A percentile compares a stretch with the other conserved stretches of the same genome.
These are phyloP conservation scores for Monosporascus sp. DNA, from an alignment of 2,329 filamentous ascomycete genomes.

Conservation along the genomic window DNA sequence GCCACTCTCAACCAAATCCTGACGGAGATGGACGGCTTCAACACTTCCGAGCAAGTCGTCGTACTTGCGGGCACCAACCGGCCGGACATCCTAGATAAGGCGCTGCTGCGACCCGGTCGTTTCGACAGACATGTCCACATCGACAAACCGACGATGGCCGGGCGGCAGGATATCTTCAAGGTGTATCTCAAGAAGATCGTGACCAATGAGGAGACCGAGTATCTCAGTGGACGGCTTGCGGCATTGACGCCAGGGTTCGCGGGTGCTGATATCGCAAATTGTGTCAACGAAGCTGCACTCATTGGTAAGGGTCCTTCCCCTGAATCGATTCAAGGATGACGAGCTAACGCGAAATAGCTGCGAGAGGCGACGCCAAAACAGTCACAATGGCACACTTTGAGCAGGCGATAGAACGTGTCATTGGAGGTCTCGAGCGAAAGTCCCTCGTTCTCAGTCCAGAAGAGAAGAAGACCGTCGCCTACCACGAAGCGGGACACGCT, in stretches of 20 bases:
- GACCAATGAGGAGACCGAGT: constrained; percentile 82
- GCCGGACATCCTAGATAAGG: constrained; percentile 90
- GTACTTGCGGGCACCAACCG: constrained; percentile 96
- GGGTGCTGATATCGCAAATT: constrained; percentile 97
- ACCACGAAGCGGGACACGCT: constrained; percentile 96
- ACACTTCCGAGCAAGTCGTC: constrained; percentile 92
- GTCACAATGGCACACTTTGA: constrained; percentile 92
- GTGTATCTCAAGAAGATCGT: constrained; percentile 95
- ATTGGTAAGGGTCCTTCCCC: constrained; percentile 63
- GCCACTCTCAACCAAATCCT: constrained; percentile 96
- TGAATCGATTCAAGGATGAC: not conserved
- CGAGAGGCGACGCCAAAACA: constrained; percentile 70
- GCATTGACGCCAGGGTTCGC: constrained; percentile 95
- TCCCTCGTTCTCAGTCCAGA: constrained; percentile 87
- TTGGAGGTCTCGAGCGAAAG: constrained; percentile 96
- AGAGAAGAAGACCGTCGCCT: constrained; percentile 94
- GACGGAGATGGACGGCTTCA: constrained; percentile 99
- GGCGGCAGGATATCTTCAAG: constrained; percentile 89
- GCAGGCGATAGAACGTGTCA: constrained; percentile 93
- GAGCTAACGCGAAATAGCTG: constrained; percentile 57
- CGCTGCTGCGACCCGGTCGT: constrained; percentile 90
- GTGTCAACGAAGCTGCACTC: constrained; percentile 93
- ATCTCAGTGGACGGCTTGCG: constrained; percentile 80
- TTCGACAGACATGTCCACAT: constrained; percentile 97
- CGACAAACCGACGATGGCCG: constrained; percentile 93